These are phyloP conservation scores for Suillus tomentosus DNA, from an alignment of 768 basidiomycete genomes.

Conservation along the genomic window DNA sequence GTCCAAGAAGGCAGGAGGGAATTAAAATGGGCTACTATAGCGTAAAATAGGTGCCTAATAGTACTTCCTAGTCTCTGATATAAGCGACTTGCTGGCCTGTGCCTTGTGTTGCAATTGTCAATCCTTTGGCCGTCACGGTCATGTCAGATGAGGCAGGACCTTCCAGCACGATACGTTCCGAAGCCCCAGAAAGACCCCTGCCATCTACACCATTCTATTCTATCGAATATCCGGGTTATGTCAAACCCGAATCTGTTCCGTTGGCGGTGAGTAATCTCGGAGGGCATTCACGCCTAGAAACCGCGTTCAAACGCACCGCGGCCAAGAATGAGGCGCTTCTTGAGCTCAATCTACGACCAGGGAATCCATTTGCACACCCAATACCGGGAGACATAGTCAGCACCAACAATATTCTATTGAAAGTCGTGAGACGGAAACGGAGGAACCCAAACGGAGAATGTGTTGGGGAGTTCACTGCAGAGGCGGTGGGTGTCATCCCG, in stretches of 20 bases:
- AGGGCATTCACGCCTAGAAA: slow-evolving; percentile 69
- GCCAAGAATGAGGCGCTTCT: slow-evolving; percentile 65
- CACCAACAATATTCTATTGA: slow-evolving; percentile 83
- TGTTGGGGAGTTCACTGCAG: slow-evolving; percentile 72
- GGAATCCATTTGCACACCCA: slow-evolving; percentile 80
- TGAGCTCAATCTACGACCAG: slow-evolving; percentile 75
- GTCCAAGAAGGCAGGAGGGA: slow-evolving; percentile 30
- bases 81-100: neutral
- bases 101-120: neutral
- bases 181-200: slow-evolving; percentile 46
- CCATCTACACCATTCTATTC: slow-evolving; percentile 69
- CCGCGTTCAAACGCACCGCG: slow-evolving; percentile 71
- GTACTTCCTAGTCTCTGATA: slow-evolving; percentile 7
- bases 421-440: slow-evolving; percentile 73
- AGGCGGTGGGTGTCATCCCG: slow-evolving; percentile 71
- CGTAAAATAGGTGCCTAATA: slow-evolving; percentile 2
- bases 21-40: slow-evolving; percentile 12
- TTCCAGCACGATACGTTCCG: slow-evolving; percentile 15
- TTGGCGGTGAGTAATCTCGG: slow-evolving; percentile 67
- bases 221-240: slow-evolving; percentile 90
- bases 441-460: slow-evolving; percentile 36
- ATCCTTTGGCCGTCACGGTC: neutral
- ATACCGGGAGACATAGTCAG: slow-evolving; percentile 77
- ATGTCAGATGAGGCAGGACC: slow-evolving; percentile 15
- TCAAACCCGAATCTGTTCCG: slow-evolving; percentile 60